phyloP scores from a whole-genome alignment of 2,329 filamentous ascomycete genomes.

The Teratosphaeria nubilosa region DNA sequence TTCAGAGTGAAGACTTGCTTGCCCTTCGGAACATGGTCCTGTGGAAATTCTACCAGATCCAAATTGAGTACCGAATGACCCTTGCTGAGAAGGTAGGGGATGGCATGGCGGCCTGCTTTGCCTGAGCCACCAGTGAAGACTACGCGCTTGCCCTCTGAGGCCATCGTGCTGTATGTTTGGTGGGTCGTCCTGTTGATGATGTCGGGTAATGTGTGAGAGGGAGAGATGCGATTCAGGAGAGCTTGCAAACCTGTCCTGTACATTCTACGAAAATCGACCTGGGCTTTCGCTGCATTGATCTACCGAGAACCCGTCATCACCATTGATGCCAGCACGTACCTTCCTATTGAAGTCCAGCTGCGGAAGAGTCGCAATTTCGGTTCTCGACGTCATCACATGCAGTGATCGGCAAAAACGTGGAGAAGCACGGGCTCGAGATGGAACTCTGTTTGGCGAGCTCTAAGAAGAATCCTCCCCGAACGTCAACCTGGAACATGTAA shows the following conservation, averaged over 20 bases:
- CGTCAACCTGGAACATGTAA: background rate
- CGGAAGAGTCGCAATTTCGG: background rate
- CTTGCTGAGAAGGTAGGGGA: conserved; percentile 40
- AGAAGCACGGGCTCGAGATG: background rate
- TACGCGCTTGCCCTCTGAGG: conserved; percentile 30
- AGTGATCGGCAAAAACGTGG: background rate
- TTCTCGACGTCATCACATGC: background rate
- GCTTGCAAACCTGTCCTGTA: background rate
- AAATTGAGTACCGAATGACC: conserved; percentile 46
- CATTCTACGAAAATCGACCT: background rate
- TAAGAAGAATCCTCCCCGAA: background rate
- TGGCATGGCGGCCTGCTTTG: conserved; percentile 47
- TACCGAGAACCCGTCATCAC: background rate
- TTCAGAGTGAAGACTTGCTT: conserved; percentile 42
- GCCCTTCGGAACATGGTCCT: conserved; percentile 16
- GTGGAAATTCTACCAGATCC: conserved; percentile 39
- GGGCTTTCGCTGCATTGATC: background rate
- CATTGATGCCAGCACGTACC: background rate
- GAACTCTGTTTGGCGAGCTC: background rate
- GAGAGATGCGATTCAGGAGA: background rate
- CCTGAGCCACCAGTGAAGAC: conserved; percentile 48
- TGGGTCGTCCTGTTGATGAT: background rate
- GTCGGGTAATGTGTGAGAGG: background rate
- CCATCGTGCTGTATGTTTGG: conserved; percentile 8
- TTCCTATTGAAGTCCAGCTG: background rate